Evolutionary conservation across 1,284 basidiomycete genomes (phyloP), one percentile per base, ranked within the genome.

Genomic region (Earliella scabrosa): DNA sequence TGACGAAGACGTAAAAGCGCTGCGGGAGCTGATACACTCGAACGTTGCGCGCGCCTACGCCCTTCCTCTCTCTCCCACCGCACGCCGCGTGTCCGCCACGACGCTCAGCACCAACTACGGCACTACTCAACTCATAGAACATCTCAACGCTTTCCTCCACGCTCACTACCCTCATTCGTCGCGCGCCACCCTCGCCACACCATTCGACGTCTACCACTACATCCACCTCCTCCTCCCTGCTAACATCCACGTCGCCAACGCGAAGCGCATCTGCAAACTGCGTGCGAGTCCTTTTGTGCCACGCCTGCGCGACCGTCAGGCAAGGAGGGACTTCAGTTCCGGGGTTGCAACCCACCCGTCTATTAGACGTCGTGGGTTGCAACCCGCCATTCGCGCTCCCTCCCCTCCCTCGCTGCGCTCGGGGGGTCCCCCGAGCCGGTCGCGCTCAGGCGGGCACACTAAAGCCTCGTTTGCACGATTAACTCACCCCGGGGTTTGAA

Each of bases 11-110:
- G n/a, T n/a, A n/a, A n/a, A n/a, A n/a, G n/a, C n/a, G n/a, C n/a
- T n/a, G n/a, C n/a, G n/a, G n/a, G n/a, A 55, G 8, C 53, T 55
- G 14, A 16, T 55, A 5, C 2, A 55, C 20, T 55, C 43, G 3
- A 55, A 55, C 35, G 47, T 55, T 13, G 3, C 38, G 23, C 53
- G 48, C 43, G 47, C 53, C 13, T 45, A 43, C 27, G 20, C 45
- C 2, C 18, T 55, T 10, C 41, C 53, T 44, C 52, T 38, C 45
- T 43, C 32, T 31, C 52, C 46, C 7, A 49, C 29, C 18, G 52
- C 45, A 9, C 32, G 39, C n/a, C 39, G 23, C 9, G 52, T 54
- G 0, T 21, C 39, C 14, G 39, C 44, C 9, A 3, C 36, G 16
- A 20, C 16, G 16, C n/a, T 38, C 18, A 18, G 9, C 16, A 18